A percentile compares a stretch with the other conserved stretches of the same genome.
These are phyloP conservation scores for Kwoniella mangroviensis DNA, from an alignment of 768 basidiomycete genomes.

Conservation along the genomic window DNA sequence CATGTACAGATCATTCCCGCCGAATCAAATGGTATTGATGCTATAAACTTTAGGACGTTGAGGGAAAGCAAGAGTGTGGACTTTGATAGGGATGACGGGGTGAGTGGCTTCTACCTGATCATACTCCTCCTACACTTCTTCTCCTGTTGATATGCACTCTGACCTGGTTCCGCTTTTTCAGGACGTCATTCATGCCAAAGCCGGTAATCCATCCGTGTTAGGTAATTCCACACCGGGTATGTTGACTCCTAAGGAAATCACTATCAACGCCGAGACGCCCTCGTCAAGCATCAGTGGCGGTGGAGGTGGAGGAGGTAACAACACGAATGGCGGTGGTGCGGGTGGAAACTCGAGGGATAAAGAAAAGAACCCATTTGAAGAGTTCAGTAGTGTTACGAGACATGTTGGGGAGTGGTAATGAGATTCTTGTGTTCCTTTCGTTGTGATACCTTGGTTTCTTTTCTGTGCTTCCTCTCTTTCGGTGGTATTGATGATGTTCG, in stretches of 20 bases:
- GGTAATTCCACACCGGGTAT: conserved; percentile 54
- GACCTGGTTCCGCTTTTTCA: conserved; percentile 8
- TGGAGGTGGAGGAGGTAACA: conserved; percentile 1
- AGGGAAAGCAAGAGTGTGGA: conserved; percentile 91
- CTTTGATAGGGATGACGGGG: conserved; percentile 62
- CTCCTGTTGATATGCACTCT: conserved; percentile 56
- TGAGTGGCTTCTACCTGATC: conserved; percentile 25
- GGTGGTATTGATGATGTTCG: background rate
- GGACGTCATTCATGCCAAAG: conserved; percentile 57
- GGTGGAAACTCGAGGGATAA: conserved; percentile 27
- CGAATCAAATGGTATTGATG: conserved; percentile 76
- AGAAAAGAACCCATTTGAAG: conserved; percentile 76
- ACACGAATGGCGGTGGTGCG: conserved; percentile 1
- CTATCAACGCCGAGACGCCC: conserved; percentile 5
- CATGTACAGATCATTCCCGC: conserved; percentile 74
- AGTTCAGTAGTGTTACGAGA: conserved; percentile 83
- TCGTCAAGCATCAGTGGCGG: conserved; percentile 14
- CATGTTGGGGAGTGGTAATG: conserved; percentile 51
- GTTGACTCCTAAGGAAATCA: conserved; percentile 55
- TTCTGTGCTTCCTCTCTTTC: background rate
- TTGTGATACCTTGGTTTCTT: background rate
- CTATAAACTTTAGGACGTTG: conserved; percentile 85
- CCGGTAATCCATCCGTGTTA: conserved; percentile 54
- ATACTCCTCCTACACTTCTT: no score
- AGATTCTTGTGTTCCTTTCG: background rate